Percentiles rank a stretch among this genome's conserved stretches.
Conservation (phyloP, 2,329 filamentous ascomycete species). For the Rhynchosporium graminicola region DNA sequence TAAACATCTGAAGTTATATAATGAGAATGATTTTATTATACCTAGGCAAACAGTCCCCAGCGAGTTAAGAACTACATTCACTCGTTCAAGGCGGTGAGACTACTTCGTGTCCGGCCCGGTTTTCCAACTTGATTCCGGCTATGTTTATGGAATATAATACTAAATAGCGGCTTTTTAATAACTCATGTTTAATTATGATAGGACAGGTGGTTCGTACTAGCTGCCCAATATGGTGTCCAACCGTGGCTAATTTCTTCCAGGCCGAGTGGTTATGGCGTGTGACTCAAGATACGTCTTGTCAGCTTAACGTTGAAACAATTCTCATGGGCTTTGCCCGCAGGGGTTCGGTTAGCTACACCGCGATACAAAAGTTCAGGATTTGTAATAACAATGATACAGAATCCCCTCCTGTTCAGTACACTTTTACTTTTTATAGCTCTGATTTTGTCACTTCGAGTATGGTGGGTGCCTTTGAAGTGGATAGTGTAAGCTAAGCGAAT, state of each 20-base stretch:
- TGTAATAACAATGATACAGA: not conserved
- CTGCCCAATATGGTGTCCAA: not conserved
- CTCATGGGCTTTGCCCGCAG: conserved; percentile 20
- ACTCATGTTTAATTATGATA: conserved; percentile 2
- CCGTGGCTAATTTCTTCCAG: not conserved
- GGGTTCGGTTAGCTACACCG: conserved; percentile 13
- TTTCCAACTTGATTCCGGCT: not conserved
- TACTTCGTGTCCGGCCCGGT: too few relatives aligned
- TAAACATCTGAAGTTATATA: too few relatives aligned
- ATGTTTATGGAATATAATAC: not conserved
- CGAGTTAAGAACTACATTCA: too few relatives aligned
- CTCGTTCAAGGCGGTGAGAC: too few relatives aligned
- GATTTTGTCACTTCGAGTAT: not conserved
- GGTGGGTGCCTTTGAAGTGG: not conserved
- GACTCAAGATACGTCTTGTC: conserved; percentile 19
- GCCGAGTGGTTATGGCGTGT: conserved; percentile 24
- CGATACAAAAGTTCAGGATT: not conserved
- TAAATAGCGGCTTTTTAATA: not conserved
- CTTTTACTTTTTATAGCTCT: not conserved
- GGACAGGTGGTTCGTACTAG: conserved; percentile 14
- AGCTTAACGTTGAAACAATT: conserved; percentile 16
- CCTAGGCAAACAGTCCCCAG: too few relatives aligned
- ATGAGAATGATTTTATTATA: too few relatives aligned
- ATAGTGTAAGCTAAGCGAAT: not conserved
- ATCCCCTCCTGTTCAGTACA: conserved; percentile 20